Percentiles rank a stretch among this genome's conserved stretches.
These are phyloP conservation scores for Auricularia auricula-judae DNA, from an alignment of 768 basidiomycete genomes.

Conservation along the genomic window DNA sequence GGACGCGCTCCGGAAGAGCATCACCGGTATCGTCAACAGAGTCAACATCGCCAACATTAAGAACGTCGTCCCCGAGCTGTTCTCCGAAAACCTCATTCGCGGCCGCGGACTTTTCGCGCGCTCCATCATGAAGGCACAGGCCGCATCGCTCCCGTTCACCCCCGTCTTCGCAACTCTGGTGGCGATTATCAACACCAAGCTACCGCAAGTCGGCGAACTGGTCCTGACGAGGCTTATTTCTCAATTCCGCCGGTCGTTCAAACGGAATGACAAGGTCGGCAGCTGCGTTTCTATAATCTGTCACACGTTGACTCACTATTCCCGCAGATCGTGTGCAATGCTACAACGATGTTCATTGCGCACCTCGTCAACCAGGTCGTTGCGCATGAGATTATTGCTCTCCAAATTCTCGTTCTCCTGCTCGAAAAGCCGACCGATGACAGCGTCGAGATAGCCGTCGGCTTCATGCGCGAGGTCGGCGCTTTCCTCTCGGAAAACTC, in stretches of 20 bases:
- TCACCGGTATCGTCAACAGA: slow-evolving; percentile 99
- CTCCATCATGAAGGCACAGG: slow-evolving; percentile 96
- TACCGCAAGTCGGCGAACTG: slow-evolving; percentile 86
- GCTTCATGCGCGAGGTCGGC: slow-evolving; percentile 95
- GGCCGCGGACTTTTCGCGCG: slow-evolving; percentile 88
- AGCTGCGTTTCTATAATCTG: neutral
- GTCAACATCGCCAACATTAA: slow-evolving; percentile 97
- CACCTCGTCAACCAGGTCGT: slow-evolving; percentile 65
- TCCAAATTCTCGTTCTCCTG: slow-evolving; percentile 91
- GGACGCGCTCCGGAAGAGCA: slow-evolving; percentile 95
- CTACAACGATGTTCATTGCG: slow-evolving; percentile 74
- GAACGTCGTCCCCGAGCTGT: slow-evolving; percentile 80
- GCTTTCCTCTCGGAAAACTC: slow-evolving; percentile 89
- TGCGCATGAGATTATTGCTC: slow-evolving; percentile 86
- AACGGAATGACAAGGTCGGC: slow-evolving; percentile 92
- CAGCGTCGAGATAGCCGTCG: slow-evolving; percentile 96
- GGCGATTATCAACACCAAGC: slow-evolving; percentile 91
- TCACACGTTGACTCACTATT: neutral
- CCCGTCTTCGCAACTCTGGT: slow-evolving; percentile 94
- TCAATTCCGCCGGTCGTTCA: slow-evolving; percentile 91
- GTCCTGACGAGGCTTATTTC: slow-evolving; percentile 81
- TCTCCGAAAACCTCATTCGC: slow-evolving; percentile 86
- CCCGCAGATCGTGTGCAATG: slow-evolving; percentile 37
- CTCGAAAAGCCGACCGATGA: slow-evolving; percentile 95
- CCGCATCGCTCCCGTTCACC: slow-evolving; percentile 69